phyloP scores from a whole-genome alignment of 2,329 filamentous ascomycete species.

The Neurospora crassa region DNA sequence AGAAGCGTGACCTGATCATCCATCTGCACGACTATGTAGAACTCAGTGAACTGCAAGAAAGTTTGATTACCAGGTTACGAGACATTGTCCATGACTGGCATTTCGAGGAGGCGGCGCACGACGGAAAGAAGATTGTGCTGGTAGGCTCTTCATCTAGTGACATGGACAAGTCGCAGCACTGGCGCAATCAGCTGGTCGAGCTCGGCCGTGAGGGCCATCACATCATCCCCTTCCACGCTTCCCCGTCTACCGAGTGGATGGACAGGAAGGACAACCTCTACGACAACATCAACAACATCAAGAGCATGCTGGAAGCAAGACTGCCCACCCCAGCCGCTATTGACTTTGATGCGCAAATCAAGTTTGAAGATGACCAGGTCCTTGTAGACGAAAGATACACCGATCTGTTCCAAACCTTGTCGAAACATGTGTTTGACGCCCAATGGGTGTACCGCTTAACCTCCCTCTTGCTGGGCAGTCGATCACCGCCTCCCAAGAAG shows the following conservation, averaged over 20 bases:
- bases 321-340: constrained; percentile 11
- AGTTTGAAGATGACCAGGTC: constrained; percentile 2
- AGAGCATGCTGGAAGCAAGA: constrained; percentile 31
- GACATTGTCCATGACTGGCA: constrained; percentile 61
- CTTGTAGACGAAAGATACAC: constrained; percentile 3
- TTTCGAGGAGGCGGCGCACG: constrained; percentile 23
- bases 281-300: constrained; percentile 38
- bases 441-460: constrained; percentile 25
- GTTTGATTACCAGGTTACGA: constrained; percentile 63
- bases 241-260: constrained; percentile 12
- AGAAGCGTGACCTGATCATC: constrained; percentile 46
- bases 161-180: constrained; percentile 29
- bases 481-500: constrained; percentile 7
- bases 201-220: constrained; percentile 24
- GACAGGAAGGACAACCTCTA: constrained; percentile 25
- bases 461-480: constrained; percentile 18
- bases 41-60: constrained; percentile 59
- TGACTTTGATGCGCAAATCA: constrained; percentile 4
- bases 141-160: constrained; percentile 63
- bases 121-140: constrained; percentile 64
- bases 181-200: constrained; percentile 22
- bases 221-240: constrained; percentile 21
- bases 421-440: constrained; percentile 19
- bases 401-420: constrained; percentile 6
- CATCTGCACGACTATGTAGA: constrained; percentile 77